Evolutionary conservation across 495 filamentous ascomycete genomes (phyloP).

Genomic region (Podospora comata): DNA sequence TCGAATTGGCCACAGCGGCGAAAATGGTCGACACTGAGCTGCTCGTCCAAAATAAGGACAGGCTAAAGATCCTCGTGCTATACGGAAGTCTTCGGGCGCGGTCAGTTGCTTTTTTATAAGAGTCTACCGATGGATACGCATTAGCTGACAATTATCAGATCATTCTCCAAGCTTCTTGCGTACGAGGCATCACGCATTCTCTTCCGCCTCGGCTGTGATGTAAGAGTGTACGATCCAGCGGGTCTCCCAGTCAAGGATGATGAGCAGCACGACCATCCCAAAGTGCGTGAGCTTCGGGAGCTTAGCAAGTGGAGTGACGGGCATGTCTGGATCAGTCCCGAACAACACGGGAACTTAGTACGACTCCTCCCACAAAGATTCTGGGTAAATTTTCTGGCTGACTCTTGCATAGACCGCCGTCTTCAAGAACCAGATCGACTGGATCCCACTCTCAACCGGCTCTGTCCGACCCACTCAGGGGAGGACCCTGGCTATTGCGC

Average conservation of each 20-base stretch:
- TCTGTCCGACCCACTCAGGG: constrained; percentile 68
- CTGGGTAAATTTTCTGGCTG: neutral
- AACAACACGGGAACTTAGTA: constrained; percentile 69
- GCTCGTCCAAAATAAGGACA: constrained; percentile 38
- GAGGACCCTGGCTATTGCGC: constrained; percentile 61
- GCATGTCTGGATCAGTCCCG: constrained; percentile 65
- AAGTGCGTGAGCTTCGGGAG: constrained; percentile 63
- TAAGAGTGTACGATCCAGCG: constrained; percentile 60
- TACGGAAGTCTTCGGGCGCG: constrained; percentile 58
- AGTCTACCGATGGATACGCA: neutral
- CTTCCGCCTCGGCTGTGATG: constrained; percentile 66
- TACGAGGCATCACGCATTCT: constrained; percentile 60
- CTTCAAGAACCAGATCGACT: constrained; percentile 77
- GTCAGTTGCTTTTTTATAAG: constrained; percentile 20
- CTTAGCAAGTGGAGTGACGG: constrained; percentile 67
- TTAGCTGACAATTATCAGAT: constrained; percentile 35
- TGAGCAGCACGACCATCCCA: constrained; percentile 53
- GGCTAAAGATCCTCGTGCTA: constrained; percentile 60
- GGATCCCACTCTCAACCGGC: constrained; percentile 63
- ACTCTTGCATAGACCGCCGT: constrained; percentile 53
- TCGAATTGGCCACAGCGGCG: constrained; percentile 56
- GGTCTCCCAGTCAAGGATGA: constrained; percentile 64
- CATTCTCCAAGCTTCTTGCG: constrained; percentile 60
- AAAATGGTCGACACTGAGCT: constrained; percentile 50
- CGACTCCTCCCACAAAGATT: constrained; percentile 14